phyloP scores from a whole-genome alignment of 495 filamentous ascomycete species.

The Hyaloscypha bicolor region DNA sequence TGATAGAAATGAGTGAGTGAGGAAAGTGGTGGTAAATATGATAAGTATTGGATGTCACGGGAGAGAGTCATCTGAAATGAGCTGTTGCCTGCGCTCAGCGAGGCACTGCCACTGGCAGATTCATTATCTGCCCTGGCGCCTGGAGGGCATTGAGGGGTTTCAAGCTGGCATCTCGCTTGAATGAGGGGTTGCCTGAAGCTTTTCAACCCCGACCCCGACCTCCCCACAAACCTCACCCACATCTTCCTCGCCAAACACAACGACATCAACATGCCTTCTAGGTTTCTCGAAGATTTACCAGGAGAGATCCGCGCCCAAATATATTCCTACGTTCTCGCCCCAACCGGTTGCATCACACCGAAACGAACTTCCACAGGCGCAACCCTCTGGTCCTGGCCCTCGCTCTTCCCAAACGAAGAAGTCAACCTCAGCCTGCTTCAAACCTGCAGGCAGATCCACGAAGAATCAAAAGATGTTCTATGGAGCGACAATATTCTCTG shows the following conservation, averaged over 20 bases:
- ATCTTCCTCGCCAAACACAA: neutral
- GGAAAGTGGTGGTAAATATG: neutral
- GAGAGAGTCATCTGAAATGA: neutral
- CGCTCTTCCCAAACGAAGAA: neutral
- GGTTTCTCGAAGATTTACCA: neutral
- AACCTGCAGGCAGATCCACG: slow-evolving; percentile 6
- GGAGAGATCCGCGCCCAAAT: slow-evolving; percentile 2
- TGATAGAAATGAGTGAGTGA: neutral
- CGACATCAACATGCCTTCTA: neutral
- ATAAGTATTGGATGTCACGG: neutral
- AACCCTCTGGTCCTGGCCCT: neutral
- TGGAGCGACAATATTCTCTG: slow-evolving; percentile 4
- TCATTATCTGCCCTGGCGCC: neutral
- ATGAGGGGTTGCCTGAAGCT: neutral
- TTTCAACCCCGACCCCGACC: too few species aligned
- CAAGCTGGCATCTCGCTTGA: neutral
- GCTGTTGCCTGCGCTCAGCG: slow-evolving; percentile 8
- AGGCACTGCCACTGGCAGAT: neutral
- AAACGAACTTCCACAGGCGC: neutral
- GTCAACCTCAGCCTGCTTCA: neutral
- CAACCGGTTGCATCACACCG: neutral
- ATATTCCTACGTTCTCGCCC: slow-evolving; percentile 7
- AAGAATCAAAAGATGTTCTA: slow-evolving; percentile 5
- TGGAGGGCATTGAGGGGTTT: too few species aligned
- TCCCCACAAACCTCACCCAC: neutral